Percentiles rank a stretch among this genome's conserved stretches.
These are phyloP conservation scores for Lumnitzera racemosa DNA, from an alignment of 345 rosid species.

Conservation along the genomic window DNA sequence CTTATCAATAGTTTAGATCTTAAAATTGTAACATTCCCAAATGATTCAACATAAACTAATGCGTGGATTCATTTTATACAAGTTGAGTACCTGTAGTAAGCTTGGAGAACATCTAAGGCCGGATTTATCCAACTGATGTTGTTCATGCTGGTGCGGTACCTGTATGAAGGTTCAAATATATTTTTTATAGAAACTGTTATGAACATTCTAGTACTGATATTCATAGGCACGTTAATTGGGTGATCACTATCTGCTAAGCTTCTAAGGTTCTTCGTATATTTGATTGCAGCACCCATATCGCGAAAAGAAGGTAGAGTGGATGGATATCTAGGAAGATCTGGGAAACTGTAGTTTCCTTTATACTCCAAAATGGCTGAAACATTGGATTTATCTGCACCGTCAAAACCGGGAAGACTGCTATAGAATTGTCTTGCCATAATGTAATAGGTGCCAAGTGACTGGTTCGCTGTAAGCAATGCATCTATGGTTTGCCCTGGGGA, in stretches of 20 bases:
- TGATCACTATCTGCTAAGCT: slow-evolving; percentile 11
- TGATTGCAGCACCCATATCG: too few relatives aligned
- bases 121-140: slow-evolving; percentile 16
- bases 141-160: slow-evolving; percentile 12
- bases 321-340: too few relatives aligned
- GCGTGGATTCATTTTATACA: too few relatives aligned
- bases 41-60: neutral
- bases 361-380: too few relatives aligned
- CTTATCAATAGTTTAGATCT: too few relatives aligned
- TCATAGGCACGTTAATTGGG: slow-evolving; percentile 12
- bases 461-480: slow-evolving; percentile 8
- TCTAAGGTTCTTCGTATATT: neutral
- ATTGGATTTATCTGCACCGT: too few relatives aligned
- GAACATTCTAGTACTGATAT: slow-evolving; percentile 19
- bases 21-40: too few relatives aligned
- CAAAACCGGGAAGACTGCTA: too few relatives aligned
- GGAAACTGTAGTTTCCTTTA: too few relatives aligned
- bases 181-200: slow-evolving; percentile 7
- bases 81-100: slow-evolving; percentile 9
- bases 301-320: too few relatives aligned
- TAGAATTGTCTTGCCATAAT: neutral
- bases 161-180: neutral
- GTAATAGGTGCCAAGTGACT: slow-evolving; percentile 2
- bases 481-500: slow-evolving; percentile 24
- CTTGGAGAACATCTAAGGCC: slow-evolving; percentile 9